Evolutionary conservation across 2,329 filamentous ascomycete species (phyloP), one percentile per base, ranked within the genome.

Genomic region (Boeremia lycopersici): DNA sequence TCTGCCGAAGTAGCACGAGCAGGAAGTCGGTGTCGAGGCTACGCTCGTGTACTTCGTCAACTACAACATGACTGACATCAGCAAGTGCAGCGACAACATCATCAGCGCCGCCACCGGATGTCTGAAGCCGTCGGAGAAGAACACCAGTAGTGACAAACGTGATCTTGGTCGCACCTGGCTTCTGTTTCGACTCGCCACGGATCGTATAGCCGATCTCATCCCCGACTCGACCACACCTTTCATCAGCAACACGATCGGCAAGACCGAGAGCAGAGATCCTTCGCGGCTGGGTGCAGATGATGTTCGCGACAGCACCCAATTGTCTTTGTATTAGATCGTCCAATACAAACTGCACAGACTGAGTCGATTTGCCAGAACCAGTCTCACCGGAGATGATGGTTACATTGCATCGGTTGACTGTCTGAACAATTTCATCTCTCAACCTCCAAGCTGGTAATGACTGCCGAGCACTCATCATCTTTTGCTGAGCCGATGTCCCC

Each of bases 341-440:
- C 1, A 99, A 81, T 38, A 99, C 83, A 74, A 98, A 99, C 73
- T 99, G 95, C 30, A 98, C 91, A 2, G 91, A 95, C 74, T 99
- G 95, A 0, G 95, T 98, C 43, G 91, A 96, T 76, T 99, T 99
- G 70, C 95, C 95, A 15, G 91, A 96, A 48, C 95, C 95, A 4
- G 95, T 99, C 77, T 98, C 95, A 63, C 95, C 95, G 38, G 93
- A 96, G 65, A 99, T 95, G 67, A 99, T 97, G 0, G 91, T 96
- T 45, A 99, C 92, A 74, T 97, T 89, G 68, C 93, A 86, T 4
- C 82, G 79, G 36, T 83, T 83, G 43, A 99, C 90, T 0, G 90
- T 89, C 17, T 84, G 74, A 9, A 98, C 85, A 28, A 99, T 90
- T 1, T 83, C 80, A 17, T 93, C 87, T 64, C 86, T 87, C 65